These are phyloP conservation scores for Aspergillus texensis DNA, from an alignment of 2,329 filamentous ascomycete species.

Conservation along the genomic window DNA sequence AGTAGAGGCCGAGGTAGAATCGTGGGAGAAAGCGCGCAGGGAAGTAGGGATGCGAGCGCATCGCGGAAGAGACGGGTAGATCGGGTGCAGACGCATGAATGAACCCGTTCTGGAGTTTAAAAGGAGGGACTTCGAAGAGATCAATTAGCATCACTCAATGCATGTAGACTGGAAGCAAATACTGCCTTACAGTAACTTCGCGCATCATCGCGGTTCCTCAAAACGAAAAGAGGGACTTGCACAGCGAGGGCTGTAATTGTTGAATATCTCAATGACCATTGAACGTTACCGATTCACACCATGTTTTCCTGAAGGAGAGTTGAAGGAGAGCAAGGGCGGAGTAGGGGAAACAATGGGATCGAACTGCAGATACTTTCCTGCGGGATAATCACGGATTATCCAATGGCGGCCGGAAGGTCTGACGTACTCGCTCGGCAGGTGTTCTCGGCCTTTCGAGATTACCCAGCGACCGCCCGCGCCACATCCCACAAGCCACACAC, in stretches of 20 bases:
- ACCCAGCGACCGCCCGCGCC: constrained; percentile 1
- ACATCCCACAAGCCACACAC: background rate
- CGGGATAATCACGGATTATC: constrained; percentile 4
- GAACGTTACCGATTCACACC: constrained; percentile 22
- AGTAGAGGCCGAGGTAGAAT: constrained; percentile 24
- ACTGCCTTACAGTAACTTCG: constrained; percentile 32
- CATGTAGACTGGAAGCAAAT: background rate
- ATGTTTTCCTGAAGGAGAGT: constrained; percentile 22
- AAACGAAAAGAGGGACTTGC: constrained; percentile 27
- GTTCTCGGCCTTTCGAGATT: constrained; percentile 19
- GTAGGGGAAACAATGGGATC: constrained; percentile 9
- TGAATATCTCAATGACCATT: constrained; percentile 20
- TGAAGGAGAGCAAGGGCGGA: background rate
- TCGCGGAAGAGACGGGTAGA: constrained; percentile 21
- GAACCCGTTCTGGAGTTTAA: constrained; percentile 23
- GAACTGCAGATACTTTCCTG: constrained; percentile 10
- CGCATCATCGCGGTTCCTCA: constrained; percentile 29
- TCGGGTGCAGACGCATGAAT: constrained; percentile 26
- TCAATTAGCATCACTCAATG: constrained; percentile 9
- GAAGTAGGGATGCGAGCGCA: constrained; percentile 21
- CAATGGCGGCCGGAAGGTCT: constrained; percentile 15
- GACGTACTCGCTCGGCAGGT: constrained; percentile 24
- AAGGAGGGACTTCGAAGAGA: constrained; percentile 26
- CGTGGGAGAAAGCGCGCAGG: constrained; percentile 35
- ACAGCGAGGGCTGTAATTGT: constrained; percentile 26